A percentile compares a stretch with the other conserved stretches of the same genome.
Conservation (phyloP, 1,284 basidiomycete genomes). For the Melampsora americana region DNA sequence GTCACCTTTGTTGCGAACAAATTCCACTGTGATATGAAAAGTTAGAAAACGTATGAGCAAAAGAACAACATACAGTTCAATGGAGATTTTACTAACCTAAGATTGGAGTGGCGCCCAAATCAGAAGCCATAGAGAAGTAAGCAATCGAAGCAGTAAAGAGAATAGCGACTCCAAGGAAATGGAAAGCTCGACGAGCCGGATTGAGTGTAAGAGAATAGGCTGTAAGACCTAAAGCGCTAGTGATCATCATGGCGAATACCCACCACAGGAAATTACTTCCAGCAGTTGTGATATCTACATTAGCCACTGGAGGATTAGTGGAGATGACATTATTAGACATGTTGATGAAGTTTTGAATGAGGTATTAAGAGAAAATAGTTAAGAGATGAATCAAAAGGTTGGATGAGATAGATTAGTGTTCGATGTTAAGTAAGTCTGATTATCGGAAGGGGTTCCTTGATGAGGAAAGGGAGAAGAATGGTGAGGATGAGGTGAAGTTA, state of each 20-base stretch:
- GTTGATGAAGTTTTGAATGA: no score
- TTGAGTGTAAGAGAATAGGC: slow-evolving; percentile 51
- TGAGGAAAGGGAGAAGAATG: no score
- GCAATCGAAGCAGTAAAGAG: slow-evolving; percentile 54
- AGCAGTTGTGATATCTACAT: slow-evolving; percentile 42
- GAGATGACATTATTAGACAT: no score
- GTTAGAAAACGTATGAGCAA: not conserved
- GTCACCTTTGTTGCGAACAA: slow-evolving; percentile 47
- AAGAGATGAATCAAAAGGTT: no score
- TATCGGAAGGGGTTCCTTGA: no score
- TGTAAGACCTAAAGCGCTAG: slow-evolving; percentile 50
- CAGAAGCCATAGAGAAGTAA: slow-evolving; percentile 63
- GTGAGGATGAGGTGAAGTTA: no score
- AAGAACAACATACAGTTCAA: slow-evolving; percentile 53
- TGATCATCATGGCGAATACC: slow-evolving; percentile 54
- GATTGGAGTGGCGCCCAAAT: slow-evolving; percentile 62
- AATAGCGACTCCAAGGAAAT: slow-evolving; percentile 46
- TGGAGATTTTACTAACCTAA: slow-evolving; percentile 60
- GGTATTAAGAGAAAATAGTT: no score
- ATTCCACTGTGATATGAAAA: slow-evolving; percentile 40
- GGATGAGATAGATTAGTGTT: no score
- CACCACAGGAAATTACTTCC: slow-evolving; percentile 59
- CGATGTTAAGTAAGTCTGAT: no score
- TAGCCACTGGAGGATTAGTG: no score
- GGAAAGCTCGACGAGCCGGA: slow-evolving; percentile 49